Percentiles rank a stretch among this genome's conserved stretches.
phyloP scores from a whole-genome alignment of 768 basidiomycete species.

The Tylopilus subfusipes region DNA sequence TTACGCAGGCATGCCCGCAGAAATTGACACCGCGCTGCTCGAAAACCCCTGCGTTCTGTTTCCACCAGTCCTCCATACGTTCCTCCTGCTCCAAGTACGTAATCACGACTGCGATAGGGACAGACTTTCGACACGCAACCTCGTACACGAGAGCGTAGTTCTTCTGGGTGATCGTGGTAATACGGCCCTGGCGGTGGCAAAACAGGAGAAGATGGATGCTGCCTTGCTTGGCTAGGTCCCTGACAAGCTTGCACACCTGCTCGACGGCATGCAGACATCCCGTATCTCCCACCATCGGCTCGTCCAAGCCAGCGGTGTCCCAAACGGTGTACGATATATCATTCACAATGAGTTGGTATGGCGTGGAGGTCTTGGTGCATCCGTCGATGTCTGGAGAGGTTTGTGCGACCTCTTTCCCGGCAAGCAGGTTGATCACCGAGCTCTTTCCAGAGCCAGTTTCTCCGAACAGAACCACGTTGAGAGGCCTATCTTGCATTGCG shows the following conservation, averaged over 20 bases:
- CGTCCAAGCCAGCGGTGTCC: not conserved
- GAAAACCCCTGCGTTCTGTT: not conserved
- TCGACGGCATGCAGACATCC: not conserved
- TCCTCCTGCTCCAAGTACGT: not conserved
- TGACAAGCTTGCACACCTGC: not conserved
- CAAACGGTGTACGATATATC: not conserved
- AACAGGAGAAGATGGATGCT: not conserved
- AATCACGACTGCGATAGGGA: not conserved
- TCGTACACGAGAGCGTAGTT: not conserved
- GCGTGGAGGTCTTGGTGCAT: not conserved
- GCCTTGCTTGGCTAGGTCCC: not conserved
- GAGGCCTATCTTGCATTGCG: not conserved
- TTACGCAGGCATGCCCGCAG: not conserved
- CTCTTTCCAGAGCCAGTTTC: not conserved
- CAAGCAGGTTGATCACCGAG: not conserved
- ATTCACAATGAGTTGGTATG: not conserved
- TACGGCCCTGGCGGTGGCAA: not conserved
- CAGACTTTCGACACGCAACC: not conserved
- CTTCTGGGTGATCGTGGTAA: not conserved
- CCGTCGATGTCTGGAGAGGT: not conserved
- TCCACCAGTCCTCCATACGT: not conserved
- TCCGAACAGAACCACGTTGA: not conserved
- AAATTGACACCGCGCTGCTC: not conserved
- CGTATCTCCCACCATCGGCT: not conserved
- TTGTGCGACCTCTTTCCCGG: not conserved